phyloP scores from a whole-genome alignment of 2,329 filamentous ascomycete genomes.

The Trichoderma guizhouense region DNA sequence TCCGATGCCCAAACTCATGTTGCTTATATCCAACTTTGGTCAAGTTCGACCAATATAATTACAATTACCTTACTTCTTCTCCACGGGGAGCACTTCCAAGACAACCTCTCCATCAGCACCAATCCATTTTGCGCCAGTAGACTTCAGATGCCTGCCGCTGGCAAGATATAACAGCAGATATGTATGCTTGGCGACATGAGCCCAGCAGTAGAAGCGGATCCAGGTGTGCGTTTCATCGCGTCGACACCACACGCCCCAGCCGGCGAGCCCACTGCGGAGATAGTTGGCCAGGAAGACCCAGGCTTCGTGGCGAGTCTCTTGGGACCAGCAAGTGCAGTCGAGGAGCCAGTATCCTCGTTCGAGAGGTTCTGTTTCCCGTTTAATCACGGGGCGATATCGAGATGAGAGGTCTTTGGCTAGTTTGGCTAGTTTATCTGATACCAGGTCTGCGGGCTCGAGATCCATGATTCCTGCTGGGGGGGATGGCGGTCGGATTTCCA shows the following conservation, averaged over 20 bases:
- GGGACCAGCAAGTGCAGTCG: slow-evolving; percentile 53
- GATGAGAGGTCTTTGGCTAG: slow-evolving; percentile 48
- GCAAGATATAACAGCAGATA: slow-evolving; percentile 74
- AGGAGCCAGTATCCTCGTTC: slow-evolving; percentile 80
- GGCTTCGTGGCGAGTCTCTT: slow-evolving; percentile 45
- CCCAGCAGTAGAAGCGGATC: slow-evolving; percentile 75
- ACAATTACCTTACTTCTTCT: slow-evolving; percentile 18
- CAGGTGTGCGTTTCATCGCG: slow-evolving; percentile 39
- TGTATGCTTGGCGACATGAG: slow-evolving; percentile 65
- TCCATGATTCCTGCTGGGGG: slow-evolving; percentile 48
- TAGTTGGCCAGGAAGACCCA: slow-evolving; percentile 63
- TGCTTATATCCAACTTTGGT: not conserved
- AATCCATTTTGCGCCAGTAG: slow-evolving; percentile 61
- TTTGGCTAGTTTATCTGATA: slow-evolving; percentile 55
- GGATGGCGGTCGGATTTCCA: slow-evolving; percentile 53
- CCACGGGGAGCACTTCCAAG: slow-evolving; percentile 35
- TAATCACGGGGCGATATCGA: slow-evolving; percentile 48
- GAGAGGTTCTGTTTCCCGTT: slow-evolving; percentile 43
- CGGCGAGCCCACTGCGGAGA: slow-evolving; percentile 55
- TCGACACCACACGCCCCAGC: slow-evolving; percentile 64
- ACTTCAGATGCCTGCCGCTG: slow-evolving; percentile 60
- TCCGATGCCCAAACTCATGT: not conserved
- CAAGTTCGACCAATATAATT: not conserved
- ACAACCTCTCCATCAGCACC: slow-evolving; percentile 58
- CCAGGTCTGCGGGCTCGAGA: slow-evolving; percentile 48